Conservation (phyloP, 306 rosid species). For the Quercus engelmannii region DNA sequence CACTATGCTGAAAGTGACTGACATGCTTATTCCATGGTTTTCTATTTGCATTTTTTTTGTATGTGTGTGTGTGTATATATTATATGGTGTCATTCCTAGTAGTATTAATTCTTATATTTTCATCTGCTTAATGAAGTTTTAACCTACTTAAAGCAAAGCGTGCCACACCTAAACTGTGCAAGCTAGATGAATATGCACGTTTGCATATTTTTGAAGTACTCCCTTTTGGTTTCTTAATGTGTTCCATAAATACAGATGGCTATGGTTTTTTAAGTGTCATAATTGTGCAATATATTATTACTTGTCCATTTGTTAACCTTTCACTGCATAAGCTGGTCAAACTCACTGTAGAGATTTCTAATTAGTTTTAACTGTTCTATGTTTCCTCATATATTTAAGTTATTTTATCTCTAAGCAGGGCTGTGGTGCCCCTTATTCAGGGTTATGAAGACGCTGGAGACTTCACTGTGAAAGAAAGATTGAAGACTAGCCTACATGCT, state of each 20-base stretch:
- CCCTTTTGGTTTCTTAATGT: not conserved
- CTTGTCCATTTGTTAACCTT: constrained; percentile 9
- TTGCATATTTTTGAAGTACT: not conserved
- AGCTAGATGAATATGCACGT: not conserved
- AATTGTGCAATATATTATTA: constrained; percentile 5
- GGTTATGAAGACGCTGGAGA: constrained; percentile 99
- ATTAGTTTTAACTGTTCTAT: constrained; percentile 12
- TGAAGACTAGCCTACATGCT: constrained; percentile 91
- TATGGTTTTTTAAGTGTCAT: not conserved
- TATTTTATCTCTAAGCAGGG: constrained; percentile 72
- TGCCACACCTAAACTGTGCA: too few species aligned
- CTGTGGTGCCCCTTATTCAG: constrained; percentile 99
- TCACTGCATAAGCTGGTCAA: not conserved
- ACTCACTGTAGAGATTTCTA: constrained; percentile 16
- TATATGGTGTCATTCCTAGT: not conserved
- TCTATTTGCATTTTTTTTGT: not conserved
- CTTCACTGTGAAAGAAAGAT: constrained; percentile 77
- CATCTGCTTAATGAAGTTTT: not conserved
- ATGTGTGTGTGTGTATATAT: not conserved
- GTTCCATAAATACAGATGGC: constrained; percentile 4
- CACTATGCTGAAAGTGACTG: not conserved
- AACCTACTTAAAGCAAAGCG: not conserved
- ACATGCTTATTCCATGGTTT: not conserved
- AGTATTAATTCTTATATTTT: not conserved
- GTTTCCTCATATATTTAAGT: constrained; percentile 43